phyloP scores from a whole-genome alignment of 805 yeast species.

The Metschnikowia sp. region DNA sequence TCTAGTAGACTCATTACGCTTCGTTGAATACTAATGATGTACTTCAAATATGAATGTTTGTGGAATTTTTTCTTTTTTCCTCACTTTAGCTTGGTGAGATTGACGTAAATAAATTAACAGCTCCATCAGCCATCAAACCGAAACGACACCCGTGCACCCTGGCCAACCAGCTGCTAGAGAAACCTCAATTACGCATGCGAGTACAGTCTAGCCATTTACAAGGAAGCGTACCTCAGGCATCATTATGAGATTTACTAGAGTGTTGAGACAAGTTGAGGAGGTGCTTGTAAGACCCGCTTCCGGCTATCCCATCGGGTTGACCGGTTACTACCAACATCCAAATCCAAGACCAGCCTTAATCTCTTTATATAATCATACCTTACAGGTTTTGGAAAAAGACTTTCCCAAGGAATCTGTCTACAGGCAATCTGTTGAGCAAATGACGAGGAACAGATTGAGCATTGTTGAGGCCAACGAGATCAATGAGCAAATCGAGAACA shows the following conservation, averaged over 20 bases:
- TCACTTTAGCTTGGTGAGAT: neutral
- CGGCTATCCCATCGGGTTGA: slow-evolving; percentile 77
- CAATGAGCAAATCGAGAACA: slow-evolving; percentile 61
- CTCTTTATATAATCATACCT: slow-evolving; percentile 67
- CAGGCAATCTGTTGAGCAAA: slow-evolving; percentile 66
- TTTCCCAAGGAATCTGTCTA: slow-evolving; percentile 75
- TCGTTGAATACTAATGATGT: too few species aligned
- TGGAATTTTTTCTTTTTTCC: too few species aligned
- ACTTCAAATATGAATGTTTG: too few species aligned
- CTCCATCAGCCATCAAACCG: neutral
- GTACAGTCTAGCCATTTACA: too few species aligned
- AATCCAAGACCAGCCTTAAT: slow-evolving; percentile 77
- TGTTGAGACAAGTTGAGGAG: slow-evolving; percentile 43
- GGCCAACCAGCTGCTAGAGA: slow-evolving; percentile 15
- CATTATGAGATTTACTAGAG: slow-evolving; percentile 40
- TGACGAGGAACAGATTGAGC: slow-evolving; percentile 66
- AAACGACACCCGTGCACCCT: slow-evolving; percentile 17
- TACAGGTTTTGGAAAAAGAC: slow-evolving; percentile 51
- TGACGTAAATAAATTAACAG: neutral
- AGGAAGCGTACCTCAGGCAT: too few species aligned
- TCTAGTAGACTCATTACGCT: too few species aligned
- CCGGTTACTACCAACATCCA: slow-evolving; percentile 78
- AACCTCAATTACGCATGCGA: slow-evolving; percentile 7
- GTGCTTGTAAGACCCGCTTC: slow-evolving; percentile 55
- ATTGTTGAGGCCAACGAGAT: slow-evolving; percentile 64